Conservation (phyloP, 2,329 filamentous ascomycete species). For the Aspergillus fumigatiaffinis region DNA sequence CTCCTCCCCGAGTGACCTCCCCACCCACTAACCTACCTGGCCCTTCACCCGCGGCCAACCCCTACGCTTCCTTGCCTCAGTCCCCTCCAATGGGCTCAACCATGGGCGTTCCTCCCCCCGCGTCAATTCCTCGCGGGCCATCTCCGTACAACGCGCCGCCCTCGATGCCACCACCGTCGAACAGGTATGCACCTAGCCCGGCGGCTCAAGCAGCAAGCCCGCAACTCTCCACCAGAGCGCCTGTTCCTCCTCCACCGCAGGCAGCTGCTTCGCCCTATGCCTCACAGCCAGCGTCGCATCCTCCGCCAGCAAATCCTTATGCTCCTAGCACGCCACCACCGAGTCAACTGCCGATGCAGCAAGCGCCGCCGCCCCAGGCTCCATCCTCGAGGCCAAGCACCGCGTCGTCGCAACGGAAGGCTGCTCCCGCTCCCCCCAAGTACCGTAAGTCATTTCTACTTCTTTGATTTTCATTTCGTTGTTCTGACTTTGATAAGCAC, state of each 20-base stretch:
- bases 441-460: constrained; percentile 55
- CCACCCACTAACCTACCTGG: constrained; percentile 66
- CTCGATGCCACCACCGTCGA: constrained; percentile 63
- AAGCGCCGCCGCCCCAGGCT: constrained; percentile 34
- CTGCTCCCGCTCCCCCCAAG: constrained; percentile 54
- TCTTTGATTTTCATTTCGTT: not conserved
- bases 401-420: constrained; percentile 47
- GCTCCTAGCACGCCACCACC: constrained; percentile 48
- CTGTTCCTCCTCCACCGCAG: constrained; percentile 48
- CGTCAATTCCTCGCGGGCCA: constrained; percentile 61
- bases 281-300: constrained; percentile 43
- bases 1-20: constrained; percentile 65
- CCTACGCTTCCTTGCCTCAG: constrained; percentile 37
- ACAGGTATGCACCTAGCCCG: constrained; percentile 70
- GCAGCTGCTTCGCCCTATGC: constrained; percentile 53
- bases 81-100: constrained; percentile 40
- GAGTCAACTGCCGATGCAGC: constrained; percentile 25
- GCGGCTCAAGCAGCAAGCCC: constrained; percentile 51
- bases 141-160: constrained; percentile 86
- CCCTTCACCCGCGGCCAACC: constrained; percentile 48
- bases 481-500: constrained; percentile 33
- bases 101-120: constrained; percentile 51
- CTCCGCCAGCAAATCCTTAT: constrained; percentile 40
- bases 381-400: constrained; percentile 45
- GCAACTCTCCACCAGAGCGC: constrained; percentile 42